A percentile compares a stretch with the other conserved stretches of the same genome.
These are phyloP conservation scores for Pseudonectria foliicola DNA, from an alignment of 2,329 filamentous ascomycete genomes.

Conservation along the genomic window DNA sequence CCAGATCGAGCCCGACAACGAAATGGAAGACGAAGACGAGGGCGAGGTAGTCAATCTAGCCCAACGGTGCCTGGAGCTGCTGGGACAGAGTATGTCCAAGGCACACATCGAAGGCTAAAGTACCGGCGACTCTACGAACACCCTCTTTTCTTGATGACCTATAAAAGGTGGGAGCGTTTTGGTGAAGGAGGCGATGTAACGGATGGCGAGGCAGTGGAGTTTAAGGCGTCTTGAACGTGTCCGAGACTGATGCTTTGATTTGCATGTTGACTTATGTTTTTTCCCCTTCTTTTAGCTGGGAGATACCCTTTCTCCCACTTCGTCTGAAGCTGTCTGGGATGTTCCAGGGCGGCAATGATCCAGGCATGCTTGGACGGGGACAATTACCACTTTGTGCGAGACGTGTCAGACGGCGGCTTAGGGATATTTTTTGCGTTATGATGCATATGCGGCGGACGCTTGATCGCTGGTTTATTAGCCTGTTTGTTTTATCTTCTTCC, in stretches of 20 bases:
- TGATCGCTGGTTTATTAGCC: constrained; percentile 16
- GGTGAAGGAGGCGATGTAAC: constrained; percentile 10
- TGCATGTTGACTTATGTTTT: constrained; percentile 11
- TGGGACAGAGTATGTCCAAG: constrained; percentile 70
- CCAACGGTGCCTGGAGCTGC: constrained; percentile 78
- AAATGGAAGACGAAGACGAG: constrained; percentile 83
- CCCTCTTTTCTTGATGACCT: constrained; percentile 13
- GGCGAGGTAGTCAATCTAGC: constrained; percentile 89
- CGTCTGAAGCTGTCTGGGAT: constrained; percentile 11
- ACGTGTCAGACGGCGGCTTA: constrained; percentile 6
- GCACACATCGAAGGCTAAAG: constrained; percentile 71
- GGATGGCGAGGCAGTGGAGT: constrained; percentile 20
- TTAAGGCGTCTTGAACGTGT: constrained; percentile 24
- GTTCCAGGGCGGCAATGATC: constrained; percentile 12
- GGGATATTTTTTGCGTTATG: constrained; percentile 23
- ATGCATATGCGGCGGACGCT: constrained; percentile 27
- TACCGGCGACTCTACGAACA: not conserved
- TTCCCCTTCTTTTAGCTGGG: constrained; percentile 13
- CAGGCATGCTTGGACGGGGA: constrained; percentile 6
- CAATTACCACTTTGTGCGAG: constrained; percentile 1
- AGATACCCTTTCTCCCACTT: constrained; percentile 13
- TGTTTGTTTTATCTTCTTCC: constrained; percentile 7
- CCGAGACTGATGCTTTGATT: constrained; percentile 21
- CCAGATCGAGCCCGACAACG: constrained; percentile 79
- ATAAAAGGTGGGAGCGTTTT: constrained; percentile 22